Evolutionary conservation across 805 yeast genomes (phyloP).

Genomic region (Metschnikowia koreensis): DNA sequence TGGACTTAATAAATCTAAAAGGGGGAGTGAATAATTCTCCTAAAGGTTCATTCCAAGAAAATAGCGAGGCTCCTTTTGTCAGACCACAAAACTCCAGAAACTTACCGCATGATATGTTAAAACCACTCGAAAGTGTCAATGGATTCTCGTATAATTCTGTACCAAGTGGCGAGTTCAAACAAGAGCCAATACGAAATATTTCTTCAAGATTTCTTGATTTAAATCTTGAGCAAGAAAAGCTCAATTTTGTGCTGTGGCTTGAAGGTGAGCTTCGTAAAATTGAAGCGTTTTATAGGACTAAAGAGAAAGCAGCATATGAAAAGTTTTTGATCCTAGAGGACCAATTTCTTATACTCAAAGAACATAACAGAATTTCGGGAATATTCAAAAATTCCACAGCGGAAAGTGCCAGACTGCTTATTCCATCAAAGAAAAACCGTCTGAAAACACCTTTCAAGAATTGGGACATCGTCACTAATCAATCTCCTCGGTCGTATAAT

Average conservation of each 20-base stretch:
- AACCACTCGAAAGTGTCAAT: neutral
- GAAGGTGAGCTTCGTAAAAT: constrained; percentile 60
- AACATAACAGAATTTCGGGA: constrained; percentile 36
- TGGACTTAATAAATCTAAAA: no score
- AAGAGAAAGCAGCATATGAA: constrained; percentile 58
- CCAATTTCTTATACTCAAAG: constrained; percentile 62
- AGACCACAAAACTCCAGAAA: no score
- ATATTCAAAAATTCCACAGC: neutral
- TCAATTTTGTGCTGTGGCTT: constrained; percentile 62
- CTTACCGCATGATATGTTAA: no score
- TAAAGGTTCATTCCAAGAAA: no score
- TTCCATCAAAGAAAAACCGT: neutral
- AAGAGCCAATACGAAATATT: constrained; percentile 3
- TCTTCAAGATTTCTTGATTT: constrained; percentile 15
- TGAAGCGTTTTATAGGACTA: constrained; percentile 56
- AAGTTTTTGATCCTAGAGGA: constrained; percentile 62
- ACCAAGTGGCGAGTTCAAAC: neutral
- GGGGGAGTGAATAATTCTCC: no score
- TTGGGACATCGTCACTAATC: constrained; percentile 34
- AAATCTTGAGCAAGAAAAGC: constrained; percentile 28
- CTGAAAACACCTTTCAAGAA: neutral
- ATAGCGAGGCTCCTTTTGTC: no score
- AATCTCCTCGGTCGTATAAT: constrained; percentile 52
- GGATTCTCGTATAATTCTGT: no score
- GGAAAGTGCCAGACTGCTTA: neutral